Percentiles rank a stretch among this genome's conserved stretches.
phyloP scores from a whole-genome alignment of 345 rosid species.

The Eucalyptus erythrocorys region DNA sequence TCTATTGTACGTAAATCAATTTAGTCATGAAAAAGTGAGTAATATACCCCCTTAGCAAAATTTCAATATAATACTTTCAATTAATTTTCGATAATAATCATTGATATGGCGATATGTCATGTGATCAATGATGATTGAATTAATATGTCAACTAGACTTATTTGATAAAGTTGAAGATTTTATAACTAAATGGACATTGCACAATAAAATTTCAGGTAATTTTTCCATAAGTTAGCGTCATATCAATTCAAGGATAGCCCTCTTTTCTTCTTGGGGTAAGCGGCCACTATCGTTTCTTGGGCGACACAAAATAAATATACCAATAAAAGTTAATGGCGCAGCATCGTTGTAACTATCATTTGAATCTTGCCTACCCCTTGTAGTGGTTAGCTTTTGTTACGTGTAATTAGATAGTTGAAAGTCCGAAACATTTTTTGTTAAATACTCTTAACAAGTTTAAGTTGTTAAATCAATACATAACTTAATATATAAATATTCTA shows the following conservation, averaged over 20 bases:
- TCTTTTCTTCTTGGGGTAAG: not conserved
- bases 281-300: not conserved
- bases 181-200: not conserved
- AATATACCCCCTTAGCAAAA: too few relatives aligned
- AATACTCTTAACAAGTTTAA: not conserved
- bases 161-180: not conserved
- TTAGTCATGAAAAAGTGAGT: not conserved
- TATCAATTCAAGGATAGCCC: not conserved
- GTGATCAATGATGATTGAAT: too few relatives aligned
- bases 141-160: too few relatives aligned
- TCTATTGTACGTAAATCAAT: fast-evolving
- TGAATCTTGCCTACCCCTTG: not conserved
- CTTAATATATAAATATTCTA: too few relatives aligned
- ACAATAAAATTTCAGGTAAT: not conserved
- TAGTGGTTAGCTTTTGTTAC: not conserved
- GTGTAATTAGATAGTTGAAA: too few relatives aligned
- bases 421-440: not conserved
- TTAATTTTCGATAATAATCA: too few relatives aligned
- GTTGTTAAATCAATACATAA: too few relatives aligned
- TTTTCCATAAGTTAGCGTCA: not conserved
- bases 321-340: not conserved
- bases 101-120: fast-evolving
- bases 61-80: too few relatives aligned
- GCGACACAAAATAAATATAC: not conserved
- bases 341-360: not conserved